Evolutionary conservation across 1,139 yeast species (phyloP), one percentile per base, ranked within the genome.

Genomic region (Yamadazyma mexicana): DNA sequence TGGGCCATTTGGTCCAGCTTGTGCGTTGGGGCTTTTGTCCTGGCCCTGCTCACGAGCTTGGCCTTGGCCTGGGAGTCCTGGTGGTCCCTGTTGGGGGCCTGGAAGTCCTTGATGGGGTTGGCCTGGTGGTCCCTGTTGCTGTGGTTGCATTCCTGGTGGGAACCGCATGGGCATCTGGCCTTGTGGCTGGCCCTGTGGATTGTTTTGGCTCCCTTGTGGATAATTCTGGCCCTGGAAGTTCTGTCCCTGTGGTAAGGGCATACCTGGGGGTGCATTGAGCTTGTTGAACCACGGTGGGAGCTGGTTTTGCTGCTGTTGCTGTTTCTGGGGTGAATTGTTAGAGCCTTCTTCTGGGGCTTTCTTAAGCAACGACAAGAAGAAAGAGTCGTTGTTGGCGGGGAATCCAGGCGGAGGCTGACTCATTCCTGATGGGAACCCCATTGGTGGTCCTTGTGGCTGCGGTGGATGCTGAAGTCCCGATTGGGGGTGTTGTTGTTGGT

Each of bases 311-410:
- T 24, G 35, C 5, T 14, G 29, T n/a, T n/a, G n/a, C n/a, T 20
- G 22, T 25, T 25, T 22, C 25, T 22, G 28, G 14, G 24, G 33
- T 7, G 33, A 31, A 5, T 5, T 5, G 12, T 34, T 35, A 14
- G 48, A 31, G 27, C 47, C 33, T 15, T 34, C 43, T 28, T 28
- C 31, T 33, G 56, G 64, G 35, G 61, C 58, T 50, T 73, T 77
- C 35, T 62, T 64, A 52, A 79, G 57, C 41, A 79, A 61, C 0
- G 83, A 75, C 64, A 73, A 66, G 55, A 79, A 77, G 47, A 79
- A 79, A 5, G 75, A 61, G 44, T 77, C 82, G 48, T 75, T 75
- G 55, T 51, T 18, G 20, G 39, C 44, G 33, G 45, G 36, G 34
- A 38, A 34, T 14, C 36, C 29, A n/a, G 34, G 44, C 24, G 43